Evolutionary conservation across 495 filamentous ascomycete species (phyloP), one percentile per base, ranked within the genome.

Genomic region (Podospora comata): DNA sequence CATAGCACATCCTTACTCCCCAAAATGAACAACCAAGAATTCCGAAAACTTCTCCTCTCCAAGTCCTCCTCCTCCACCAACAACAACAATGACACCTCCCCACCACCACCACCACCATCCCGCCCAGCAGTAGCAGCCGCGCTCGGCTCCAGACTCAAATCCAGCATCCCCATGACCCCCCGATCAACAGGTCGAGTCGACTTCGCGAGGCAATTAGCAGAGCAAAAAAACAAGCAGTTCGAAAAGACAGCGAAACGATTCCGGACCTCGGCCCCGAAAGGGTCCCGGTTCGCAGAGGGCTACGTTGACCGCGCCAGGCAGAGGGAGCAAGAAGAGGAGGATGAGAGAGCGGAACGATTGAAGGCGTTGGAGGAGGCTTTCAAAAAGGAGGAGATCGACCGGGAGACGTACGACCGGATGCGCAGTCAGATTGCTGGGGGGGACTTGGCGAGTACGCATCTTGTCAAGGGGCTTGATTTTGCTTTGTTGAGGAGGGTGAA

Each of bases 21-120:
- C 53, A 71, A 61, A 30, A 99, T 99, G 95, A 97, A 99, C 77
- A 97, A 98, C 85, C 86, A 91, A 19, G 92, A 99, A 76, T 99
- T 99, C 76, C 93, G 95, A 62, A 89, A 90, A 65, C 87, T 99
- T n/a, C 75, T 99, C 9, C 80, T 88, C 55, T 85, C 79, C 23
- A 82, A 81, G 48, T 67, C 77, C 9, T 70, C 74, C 56, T 16
- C 39, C 7, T 73, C 71, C 63, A 77, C 58, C 62, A 71, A 70
- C 69, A 75, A 70, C 69, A 75, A 71, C 67, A 76, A 80, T 78
- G 83, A 79, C 64, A 73, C 64, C 58, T 78, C 81, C 5, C 74
- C 75, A 11, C 27, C n/a, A n/a, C 75, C 1, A 28, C 70, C 59
- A 39, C 68, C 66, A 70, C 72, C 73, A 60, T 76, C 77, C 60